Evolutionary conservation across 1,284 basidiomycete genomes (phyloP), one percentile per base, ranked within the genome.

Genomic region (Cryptococcus sp.): DNA sequence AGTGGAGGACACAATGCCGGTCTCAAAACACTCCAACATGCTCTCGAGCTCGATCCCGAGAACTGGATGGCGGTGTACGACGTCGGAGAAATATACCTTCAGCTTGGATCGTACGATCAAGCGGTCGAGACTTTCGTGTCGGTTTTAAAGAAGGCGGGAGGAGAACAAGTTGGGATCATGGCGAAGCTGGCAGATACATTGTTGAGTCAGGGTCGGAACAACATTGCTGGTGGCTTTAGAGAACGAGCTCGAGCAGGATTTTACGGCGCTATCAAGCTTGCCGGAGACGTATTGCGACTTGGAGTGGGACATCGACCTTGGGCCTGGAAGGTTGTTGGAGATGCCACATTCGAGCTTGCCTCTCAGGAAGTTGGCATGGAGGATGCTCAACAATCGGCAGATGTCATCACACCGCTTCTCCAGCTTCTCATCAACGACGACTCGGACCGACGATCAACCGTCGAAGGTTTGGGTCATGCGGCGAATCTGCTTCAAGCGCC

Each of bases 1-100:
- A 85, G 87, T 12, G 93, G 94, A 6, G 81, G 89, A 26, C 87
- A 92, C 57, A 83, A 83, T 11, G 94, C 95, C 2, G 88, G 91
- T 1, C 75, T 97, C 52, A 97, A 95, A 69, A 86, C 92, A 1
- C 81, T 97, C 26, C 75, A 78, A 11, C 83, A 80, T 45, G 88
- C 88, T 0, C 79, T 81, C 11, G 80, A 84, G 54, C 77, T 94
- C 43, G 72, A 75, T 26, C 79, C 84, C 1, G 69, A 79, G 16
- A 84, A 87, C 54, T 98, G 95, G 95, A 78, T 89, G 59, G 86
- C 85, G 54, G 74, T 77, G 7, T 97, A 86, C 74, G 79, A 89
- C 66, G 85, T 91, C 38, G 94, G 84, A 6, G 86, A 93, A 42
- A 87, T 93, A 14, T 84, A 91, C 58, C 79, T 82, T 32, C 84